Evolutionary conservation across 768 basidiomycete species (phyloP).

Genomic region (Tephrocybe sp.): DNA sequence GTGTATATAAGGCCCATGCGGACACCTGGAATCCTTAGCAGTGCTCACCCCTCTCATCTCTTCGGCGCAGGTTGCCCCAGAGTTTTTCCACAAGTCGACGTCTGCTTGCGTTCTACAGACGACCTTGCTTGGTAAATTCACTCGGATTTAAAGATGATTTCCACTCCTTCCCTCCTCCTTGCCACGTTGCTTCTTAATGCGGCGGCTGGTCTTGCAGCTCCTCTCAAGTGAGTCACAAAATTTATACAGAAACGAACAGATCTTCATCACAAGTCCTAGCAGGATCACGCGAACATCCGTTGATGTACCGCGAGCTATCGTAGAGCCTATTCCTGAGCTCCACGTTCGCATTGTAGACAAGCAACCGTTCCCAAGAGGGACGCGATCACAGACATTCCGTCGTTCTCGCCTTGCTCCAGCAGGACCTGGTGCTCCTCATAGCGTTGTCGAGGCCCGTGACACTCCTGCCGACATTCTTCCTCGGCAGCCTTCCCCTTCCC

Average conservation of each 20-base stretch:
- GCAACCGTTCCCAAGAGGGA: constrained; percentile 20
- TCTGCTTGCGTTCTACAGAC: constrained; percentile 21
- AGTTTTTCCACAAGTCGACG: constrained; percentile 42
- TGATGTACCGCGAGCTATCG: constrained; percentile 23
- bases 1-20: constrained; percentile 30
- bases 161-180: constrained; percentile 35
- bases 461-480: constrained; percentile 13
- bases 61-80: constrained; percentile 47
- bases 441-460: constrained; percentile 27
- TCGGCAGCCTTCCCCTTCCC: background rate
- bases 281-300: constrained; percentile 28
- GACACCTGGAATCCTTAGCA: constrained; percentile 31
- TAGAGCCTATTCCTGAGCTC: constrained; percentile 23
- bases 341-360: constrained; percentile 28
- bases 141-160: constrained; percentile 41
- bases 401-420: constrained; percentile 26
- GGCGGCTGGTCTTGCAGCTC: constrained; percentile 34
- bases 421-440: constrained; percentile 21
- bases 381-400: constrained; percentile 20
- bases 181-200: constrained; percentile 38
- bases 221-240: constrained; percentile 29
- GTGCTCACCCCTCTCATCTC: constrained; percentile 41
- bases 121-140: constrained; percentile 23
- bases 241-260: background rate
- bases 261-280: background rate